Evolutionary conservation across 2,329 filamentous ascomycete species (phyloP).

Genomic region (Chaetomium strumarium): DNA sequence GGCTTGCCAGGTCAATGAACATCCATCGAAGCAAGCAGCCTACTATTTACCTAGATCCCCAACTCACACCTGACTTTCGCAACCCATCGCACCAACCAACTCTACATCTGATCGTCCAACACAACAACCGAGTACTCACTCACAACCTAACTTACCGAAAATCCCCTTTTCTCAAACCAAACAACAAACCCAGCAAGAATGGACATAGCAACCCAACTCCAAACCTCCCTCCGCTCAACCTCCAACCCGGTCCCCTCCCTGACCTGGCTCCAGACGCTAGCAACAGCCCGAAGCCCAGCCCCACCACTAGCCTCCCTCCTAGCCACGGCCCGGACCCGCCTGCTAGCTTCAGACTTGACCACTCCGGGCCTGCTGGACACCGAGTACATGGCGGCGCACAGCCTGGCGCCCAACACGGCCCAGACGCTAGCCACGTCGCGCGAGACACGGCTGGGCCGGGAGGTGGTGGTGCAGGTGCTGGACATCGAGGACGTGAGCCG

Average conservation of each 20-base stretch:
- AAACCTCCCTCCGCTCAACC: slow-evolving; percentile 45
- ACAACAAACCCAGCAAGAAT: slow-evolving; percentile 23
- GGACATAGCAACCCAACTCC: slow-evolving; percentile 44
- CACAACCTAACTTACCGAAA: too few relatives aligned
- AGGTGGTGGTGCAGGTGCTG: slow-evolving; percentile 73
- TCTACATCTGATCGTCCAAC: too few relatives aligned
- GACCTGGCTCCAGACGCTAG: slow-evolving; percentile 59
- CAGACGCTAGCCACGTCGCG: slow-evolving; percentile 41
- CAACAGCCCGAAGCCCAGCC: slow-evolving; percentile 43
- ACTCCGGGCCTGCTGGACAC: slow-evolving; percentile 47
- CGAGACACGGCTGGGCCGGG: slow-evolving; percentile 51
- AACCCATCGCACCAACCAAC: too few relatives aligned
- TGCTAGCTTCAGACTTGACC: slow-evolving; percentile 74
- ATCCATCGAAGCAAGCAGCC: too few relatives aligned
- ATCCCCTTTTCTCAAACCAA: too few relatives aligned
- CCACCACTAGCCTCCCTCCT: slow-evolving; percentile 65
- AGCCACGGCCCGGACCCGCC: slow-evolving; percentile 73
- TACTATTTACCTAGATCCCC: too few relatives aligned
- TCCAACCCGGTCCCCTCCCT: slow-evolving; percentile 46
- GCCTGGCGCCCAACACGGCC: slow-evolving; percentile 45
- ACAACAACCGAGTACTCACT: too few relatives aligned
- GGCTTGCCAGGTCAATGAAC: too few relatives aligned
- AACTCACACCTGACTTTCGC: too few relatives aligned
- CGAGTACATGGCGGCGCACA: slow-evolving; percentile 33
- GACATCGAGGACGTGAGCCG: slow-evolving; percentile 78